Base-by-base conservation (phyloP, 768 basidiomycete genomes). In the Amanita pallidorosea region DNA sequence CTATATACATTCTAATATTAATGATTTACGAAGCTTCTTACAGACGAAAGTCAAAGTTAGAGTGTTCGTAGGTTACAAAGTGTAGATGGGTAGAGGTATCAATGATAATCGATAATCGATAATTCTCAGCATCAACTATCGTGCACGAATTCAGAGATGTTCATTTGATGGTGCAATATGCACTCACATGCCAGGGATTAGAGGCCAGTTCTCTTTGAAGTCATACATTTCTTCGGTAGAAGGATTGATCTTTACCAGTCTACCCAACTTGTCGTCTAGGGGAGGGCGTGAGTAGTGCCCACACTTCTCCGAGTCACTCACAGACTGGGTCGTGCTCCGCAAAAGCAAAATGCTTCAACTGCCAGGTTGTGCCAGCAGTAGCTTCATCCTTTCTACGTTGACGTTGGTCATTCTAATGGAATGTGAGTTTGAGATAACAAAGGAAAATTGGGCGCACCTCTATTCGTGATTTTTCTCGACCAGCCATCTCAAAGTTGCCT, bases 401-500 rank as follows among this genome's bases (percentile, higher is more conserved):
- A 51, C 95, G 76, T 69, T 96, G 92, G 31, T 93, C 88, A 57
- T 95, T 96, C 92, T 95, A 56, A 58, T 23, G 47, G 36, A 44
- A 22, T 42, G n/a, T n/a, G 23, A 43, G 18, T 34, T 31, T 27
- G 40, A 40, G 43, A 47, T 35, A 36, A 22, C 31, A 12, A 8
- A 25, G 22, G n/a, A 18, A 36, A 38, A 9, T 23, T 9, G 2
- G n/a, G 34, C 67, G 18, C 53, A 87, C 91, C 85, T 98, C 95
- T 43, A 98, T 92, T 66, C 81, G 76, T 43, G 74, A 76, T 80
- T 99, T 97, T 63, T 93, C 95, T 57, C 67, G 71, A 53, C 85
- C 85, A 3, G 95, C 95, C n/a, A 73, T 67, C 47, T 99, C 95
- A 62, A 92, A 98, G 61, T 97, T 90, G 12, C 89, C 88, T 52